Conservation (phyloP, 345 rosid genomes). For the Sisymbrium altissimum region DNA sequence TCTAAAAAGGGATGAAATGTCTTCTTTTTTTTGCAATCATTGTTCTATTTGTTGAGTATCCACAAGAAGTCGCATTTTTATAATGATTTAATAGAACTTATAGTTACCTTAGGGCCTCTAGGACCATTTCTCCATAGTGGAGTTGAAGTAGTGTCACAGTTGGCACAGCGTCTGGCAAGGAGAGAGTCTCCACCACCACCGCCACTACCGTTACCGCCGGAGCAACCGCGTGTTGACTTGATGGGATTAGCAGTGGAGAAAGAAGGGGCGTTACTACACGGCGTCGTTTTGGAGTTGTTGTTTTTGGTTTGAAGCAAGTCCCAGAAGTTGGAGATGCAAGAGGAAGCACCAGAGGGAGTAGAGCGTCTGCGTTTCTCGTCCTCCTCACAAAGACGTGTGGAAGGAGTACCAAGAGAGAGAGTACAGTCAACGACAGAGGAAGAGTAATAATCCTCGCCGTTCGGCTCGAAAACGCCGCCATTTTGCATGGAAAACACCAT, state of each 20-base stretch:
- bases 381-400: constrained; percentile 64
- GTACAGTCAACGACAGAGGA: constrained; percentile 75
- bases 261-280: constrained; percentile 29
- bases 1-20: not conserved
- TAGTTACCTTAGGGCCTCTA: constrained; percentile 63
- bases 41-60: not conserved
- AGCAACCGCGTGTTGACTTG: constrained; percentile 22
- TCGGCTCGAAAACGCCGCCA: constrained; percentile 25
- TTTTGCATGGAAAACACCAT: constrained; percentile 34
- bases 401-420: constrained; percentile 83
- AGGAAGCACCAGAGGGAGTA: constrained; percentile 33
- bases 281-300: constrained; percentile 32
- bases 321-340: constrained; percentile 59
- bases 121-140: constrained; percentile 95
- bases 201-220: constrained; percentile 23
- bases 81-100: not conserved
- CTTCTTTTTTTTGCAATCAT: not conserved
- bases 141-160: constrained; percentile 88
- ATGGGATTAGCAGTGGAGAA: constrained; percentile 5
- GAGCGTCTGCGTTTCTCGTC: constrained; percentile 44
- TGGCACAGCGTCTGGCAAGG: constrained; percentile 83
- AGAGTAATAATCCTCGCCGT: constrained; percentile 26
- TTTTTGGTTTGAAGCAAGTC: constrained; percentile 50
- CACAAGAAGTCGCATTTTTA: not conserved
- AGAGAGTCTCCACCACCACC: constrained; percentile 42